phyloP scores from a whole-genome alignment of 2,329 filamentous ascomycete genomes.

The Phyllosticta citrichinensis region DNA sequence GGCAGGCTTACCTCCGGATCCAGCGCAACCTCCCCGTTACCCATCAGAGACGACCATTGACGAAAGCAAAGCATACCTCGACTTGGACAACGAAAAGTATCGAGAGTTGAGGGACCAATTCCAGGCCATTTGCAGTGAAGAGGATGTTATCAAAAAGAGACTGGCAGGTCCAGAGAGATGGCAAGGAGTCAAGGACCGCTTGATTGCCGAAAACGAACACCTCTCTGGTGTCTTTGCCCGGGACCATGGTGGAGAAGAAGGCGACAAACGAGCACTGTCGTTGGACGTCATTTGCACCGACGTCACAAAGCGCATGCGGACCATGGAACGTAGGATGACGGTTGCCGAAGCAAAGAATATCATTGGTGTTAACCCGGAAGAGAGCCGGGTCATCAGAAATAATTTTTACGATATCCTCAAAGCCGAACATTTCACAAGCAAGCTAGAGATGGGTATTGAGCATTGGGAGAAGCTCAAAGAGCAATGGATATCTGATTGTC shows the following conservation, averaged over 20 bases:
- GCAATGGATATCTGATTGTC: constrained; percentile 53
- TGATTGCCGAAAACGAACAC: constrained; percentile 55
- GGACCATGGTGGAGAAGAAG: constrained; percentile 24
- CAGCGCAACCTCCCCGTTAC: constrained; percentile 60
- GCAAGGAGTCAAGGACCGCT: constrained; percentile 58
- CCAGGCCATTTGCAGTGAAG: constrained; percentile 57
- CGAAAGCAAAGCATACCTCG: constrained; percentile 62
- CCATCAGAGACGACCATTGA: constrained; percentile 75
- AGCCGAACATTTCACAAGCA: constrained; percentile 58
- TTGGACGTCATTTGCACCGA: constrained; percentile 73
- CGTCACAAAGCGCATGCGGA: constrained; percentile 70
- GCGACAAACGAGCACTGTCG: constrained; percentile 50
- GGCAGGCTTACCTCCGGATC: constrained; percentile 57
- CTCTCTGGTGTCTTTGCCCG: constrained; percentile 51
- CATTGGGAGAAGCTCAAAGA: constrained; percentile 63
- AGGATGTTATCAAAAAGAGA: constrained; percentile 65
- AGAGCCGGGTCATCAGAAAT: constrained; percentile 55
- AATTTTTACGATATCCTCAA: constrained; percentile 57
- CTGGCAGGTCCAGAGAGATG: constrained; percentile 62
- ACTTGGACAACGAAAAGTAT: constrained; percentile 55
- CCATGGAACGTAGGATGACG: constrained; percentile 54
- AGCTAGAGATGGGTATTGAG: constrained; percentile 59
- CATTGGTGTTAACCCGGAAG: constrained; percentile 58
- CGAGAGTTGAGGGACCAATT: constrained; percentile 56
- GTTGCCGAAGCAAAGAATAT: constrained; percentile 65